Percentiles rank a stretch among this genome's conserved stretches.
Evolutionary conservation across 352 stramenopile species (phyloP).

Genomic region (Globisporangium irregulare): DNA sequence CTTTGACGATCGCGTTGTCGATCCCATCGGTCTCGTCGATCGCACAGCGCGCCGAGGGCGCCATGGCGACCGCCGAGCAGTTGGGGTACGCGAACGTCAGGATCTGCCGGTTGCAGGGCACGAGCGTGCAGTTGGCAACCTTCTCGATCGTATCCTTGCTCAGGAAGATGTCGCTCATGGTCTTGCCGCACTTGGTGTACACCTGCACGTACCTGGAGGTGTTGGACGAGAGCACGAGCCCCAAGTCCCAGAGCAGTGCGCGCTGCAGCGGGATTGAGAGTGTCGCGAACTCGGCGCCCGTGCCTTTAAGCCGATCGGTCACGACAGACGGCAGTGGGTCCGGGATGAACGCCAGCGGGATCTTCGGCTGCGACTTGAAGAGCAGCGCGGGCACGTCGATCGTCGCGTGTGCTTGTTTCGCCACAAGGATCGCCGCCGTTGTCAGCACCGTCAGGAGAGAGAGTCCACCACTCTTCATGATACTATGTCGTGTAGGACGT

Average conservation of each 20-base stretch:
- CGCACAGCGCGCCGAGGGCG: constrained; percentile 29
- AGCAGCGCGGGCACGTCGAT: constrained; percentile 25
- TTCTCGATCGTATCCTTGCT: constrained; percentile 33
- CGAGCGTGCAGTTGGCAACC: constrained; percentile 17
- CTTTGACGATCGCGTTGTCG: neutral
- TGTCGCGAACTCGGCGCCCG: neutral
- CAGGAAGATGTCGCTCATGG: constrained; percentile 44
- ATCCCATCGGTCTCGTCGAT: constrained; percentile 27
- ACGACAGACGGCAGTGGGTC: constrained; percentile 16
- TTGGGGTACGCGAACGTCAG: constrained; percentile 31
- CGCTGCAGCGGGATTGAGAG: constrained; percentile 47
- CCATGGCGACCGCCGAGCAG: constrained; percentile 28
- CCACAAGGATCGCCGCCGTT: neutral
- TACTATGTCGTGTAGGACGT: neutral
- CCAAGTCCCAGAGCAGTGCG: constrained; percentile 51
- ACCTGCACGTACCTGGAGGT: constrained; percentile 39
- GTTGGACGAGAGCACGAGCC: constrained; percentile 35
- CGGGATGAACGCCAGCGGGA: constrained; percentile 13
- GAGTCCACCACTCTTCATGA: neutral
- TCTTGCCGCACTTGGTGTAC: constrained; percentile 40
- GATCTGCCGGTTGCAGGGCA: constrained; percentile 25
- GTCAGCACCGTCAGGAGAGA: neutral
- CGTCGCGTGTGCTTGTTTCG: neutral
- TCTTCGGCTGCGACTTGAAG: constrained; percentile 9
- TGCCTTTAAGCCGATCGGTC: constrained; percentile 8